Evolutionary conservation across 1,284 basidiomycete species (phyloP).

Genomic region (Irpex sp.): DNA sequence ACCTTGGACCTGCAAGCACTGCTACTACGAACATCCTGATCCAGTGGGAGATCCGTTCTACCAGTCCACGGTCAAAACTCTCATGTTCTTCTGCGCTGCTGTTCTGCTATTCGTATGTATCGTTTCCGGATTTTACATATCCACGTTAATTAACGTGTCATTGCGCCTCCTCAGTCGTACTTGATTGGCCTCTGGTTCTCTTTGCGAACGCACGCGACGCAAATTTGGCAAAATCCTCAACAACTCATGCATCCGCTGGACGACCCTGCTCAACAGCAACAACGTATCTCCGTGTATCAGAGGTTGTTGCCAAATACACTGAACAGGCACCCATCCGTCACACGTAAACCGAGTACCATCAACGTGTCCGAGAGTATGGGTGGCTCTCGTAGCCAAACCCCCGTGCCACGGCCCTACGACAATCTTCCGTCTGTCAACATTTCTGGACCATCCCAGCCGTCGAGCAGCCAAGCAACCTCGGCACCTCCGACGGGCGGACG

Average conservation of each 20-base stretch:
- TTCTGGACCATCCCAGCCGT: conserved; percentile 9
- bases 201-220: conserved; percentile 94
- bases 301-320: conserved; percentile 44
- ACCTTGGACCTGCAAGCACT: conserved; percentile 87
- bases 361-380: conserved; percentile 30
- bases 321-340: conserved; percentile 20
- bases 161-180: conserved; percentile 68
- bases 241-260: conserved; percentile 75
- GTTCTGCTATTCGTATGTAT: conserved; percentile 83
- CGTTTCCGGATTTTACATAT: conserved; percentile 8
- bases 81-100: conserved; percentile 94
- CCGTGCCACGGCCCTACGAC: conserved; percentile 32
- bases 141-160: neutral
- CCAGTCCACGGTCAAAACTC: conserved; percentile 86
- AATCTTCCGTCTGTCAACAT: neutral
- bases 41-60: conserved; percentile 95
- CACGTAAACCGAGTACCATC: conserved; percentile 44
- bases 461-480: conserved; percentile 11
- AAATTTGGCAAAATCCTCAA: conserved; percentile 99
- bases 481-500: conserved; percentile 1
- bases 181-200: conserved; percentile 98
- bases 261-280: conserved; percentile 41
- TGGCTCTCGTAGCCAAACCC: conserved; percentile 38
- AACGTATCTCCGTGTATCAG: conserved; percentile 72
- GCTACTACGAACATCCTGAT: conserved; percentile 94